A percentile compares a stretch with the other conserved stretches of the same genome.
Conservation (phyloP, 2,329 filamentous ascomycete species). For the Fusarium lateritium region DNA sequence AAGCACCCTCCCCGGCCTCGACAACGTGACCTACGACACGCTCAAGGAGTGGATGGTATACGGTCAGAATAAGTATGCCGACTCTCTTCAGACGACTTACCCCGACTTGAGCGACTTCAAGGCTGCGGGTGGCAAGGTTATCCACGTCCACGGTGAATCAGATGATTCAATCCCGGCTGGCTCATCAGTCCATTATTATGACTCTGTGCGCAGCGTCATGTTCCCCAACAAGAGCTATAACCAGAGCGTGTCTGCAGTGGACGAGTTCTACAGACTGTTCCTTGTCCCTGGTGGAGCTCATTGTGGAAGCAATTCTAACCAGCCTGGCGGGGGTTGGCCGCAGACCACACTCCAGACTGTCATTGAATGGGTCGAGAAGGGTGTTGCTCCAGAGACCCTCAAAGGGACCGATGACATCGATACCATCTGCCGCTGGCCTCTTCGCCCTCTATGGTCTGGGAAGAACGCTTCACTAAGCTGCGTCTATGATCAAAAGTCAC, state of each 20-base stretch:
- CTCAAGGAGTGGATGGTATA: constrained; percentile 68
- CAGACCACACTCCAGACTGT: constrained; percentile 78
- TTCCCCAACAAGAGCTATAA: constrained; percentile 47
- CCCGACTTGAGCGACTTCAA: constrained; percentile 68
- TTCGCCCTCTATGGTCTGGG: constrained; percentile 35
- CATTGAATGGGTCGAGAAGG: constrained; percentile 78
- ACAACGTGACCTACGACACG: constrained; percentile 69
- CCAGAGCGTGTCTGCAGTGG: constrained; percentile 58
- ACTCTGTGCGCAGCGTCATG: constrained; percentile 67
- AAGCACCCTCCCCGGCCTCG: constrained; percentile 60
- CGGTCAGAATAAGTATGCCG: constrained; percentile 63
- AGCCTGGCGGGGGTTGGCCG: constrained; percentile 60
- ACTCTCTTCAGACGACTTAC: constrained; percentile 67
- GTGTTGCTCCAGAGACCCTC: constrained; percentile 31
- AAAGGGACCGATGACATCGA: constrained; percentile 52
- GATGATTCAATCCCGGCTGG: constrained; percentile 67
- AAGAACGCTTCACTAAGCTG: constrained; percentile 17
- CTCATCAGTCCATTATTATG: constrained; percentile 69
- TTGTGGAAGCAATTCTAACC: constrained; percentile 62
- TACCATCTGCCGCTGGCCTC: constrained; percentile 58
- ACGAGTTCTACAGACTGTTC: constrained; percentile 69
- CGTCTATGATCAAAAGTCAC: constrained; percentile 32
- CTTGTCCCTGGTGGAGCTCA: constrained; percentile 68
- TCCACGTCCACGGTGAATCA: constrained; percentile 72
- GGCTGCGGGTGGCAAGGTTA: constrained; percentile 66